Base-by-base conservation (phyloP, 345 rosid species). In the Nephelium lappaceum region DNA sequence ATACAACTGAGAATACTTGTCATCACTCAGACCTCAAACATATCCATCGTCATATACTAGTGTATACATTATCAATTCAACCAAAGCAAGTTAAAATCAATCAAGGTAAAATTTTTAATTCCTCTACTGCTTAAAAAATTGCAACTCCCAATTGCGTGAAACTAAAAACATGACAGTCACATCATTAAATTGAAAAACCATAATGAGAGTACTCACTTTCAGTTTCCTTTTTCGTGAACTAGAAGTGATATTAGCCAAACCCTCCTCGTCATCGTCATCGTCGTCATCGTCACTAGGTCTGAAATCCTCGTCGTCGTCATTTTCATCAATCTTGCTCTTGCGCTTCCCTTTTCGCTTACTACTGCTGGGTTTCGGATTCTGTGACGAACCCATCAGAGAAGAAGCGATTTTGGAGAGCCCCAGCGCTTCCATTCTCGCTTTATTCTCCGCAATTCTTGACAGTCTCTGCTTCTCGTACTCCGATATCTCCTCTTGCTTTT, bases 251-350 rank as follows among this genome's bases (percentile, higher is more conserved):
- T 69, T 11, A 10, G 61, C 79, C 76, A 81, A 81, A 45, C 88
- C 89, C 14, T 83, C 90, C 0, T 80, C 82, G 10, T 75, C 53
- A 2, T 42, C 61, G 2, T 72, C 69, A n/a, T 58, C 86, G 19
- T 74, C 86, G 4, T 74, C 84, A 3, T 39, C 82, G 64, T 79
- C 71, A 69, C 49, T 75, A 49, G 94, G 98, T 72, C 24, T 81
- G 68, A 90, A 95, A 78, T 93, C 98, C 67, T 88, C 95, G 67
- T 93, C 94, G 23, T 91, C 95, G 69, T 93, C 94, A 18, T 91
- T 93, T 27, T 86, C 84, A 58, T 58, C 73, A 62, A 85, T 77
- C 83, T 80, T 91, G 45, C 84, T 77, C 83, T 80, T 91, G 45
- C 84, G 80, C 78, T 90, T 89, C 71, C 86, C 91, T 79, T 84